Percentiles rank a stretch among this genome's conserved stretches.
Evolutionary conservation across 805 yeast species (phyloP).

Genomic region (Barnettozyma botsteinii): DNA sequence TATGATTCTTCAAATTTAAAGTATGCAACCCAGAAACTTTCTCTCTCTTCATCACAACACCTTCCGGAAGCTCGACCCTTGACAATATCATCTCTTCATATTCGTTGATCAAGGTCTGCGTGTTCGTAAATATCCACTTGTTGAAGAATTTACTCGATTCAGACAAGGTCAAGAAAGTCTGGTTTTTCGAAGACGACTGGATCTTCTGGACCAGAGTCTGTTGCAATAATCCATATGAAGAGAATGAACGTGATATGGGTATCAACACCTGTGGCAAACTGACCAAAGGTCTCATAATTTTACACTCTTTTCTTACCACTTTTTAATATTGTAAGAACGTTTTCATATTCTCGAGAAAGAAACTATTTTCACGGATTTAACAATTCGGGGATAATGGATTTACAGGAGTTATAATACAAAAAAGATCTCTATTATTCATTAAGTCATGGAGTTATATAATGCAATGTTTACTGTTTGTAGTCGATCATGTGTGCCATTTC

Average conservation of each 20-base stretch:
- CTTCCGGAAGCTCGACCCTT: slow-evolving; percentile 10
- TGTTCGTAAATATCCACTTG: slow-evolving; percentile 17
- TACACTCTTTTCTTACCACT: too few relatives aligned
- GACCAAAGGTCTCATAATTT: too few relatives aligned
- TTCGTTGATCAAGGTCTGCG: slow-evolving; percentile 8
- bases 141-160: slow-evolving; percentile 13
- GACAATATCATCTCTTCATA: slow-evolving; percentile 18
- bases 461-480: slow-evolving; percentile 26
- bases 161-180: neutral
- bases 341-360: too few relatives aligned
- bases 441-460: neutral
- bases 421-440: neutral
- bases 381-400: too few relatives aligned
- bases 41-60: slow-evolving; percentile 4
- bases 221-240: slow-evolving; percentile 7
- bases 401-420: too few relatives aligned
- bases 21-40: slow-evolving; percentile 20
- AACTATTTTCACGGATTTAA: too few relatives aligned
- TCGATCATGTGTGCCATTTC: slow-evolving; percentile 41
- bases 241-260: neutral
- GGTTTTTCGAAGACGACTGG: slow-evolving; percentile 1
- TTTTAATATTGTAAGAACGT: too few relatives aligned
- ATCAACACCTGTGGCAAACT: too few relatives aligned
- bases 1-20: slow-evolving; percentile 23
- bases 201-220: slow-evolving; percentile 10